Evolutionary conservation across 2,329 filamentous ascomycete species (phyloP).

Genomic region (Arthrobotrys pseudoclavata): DNA sequence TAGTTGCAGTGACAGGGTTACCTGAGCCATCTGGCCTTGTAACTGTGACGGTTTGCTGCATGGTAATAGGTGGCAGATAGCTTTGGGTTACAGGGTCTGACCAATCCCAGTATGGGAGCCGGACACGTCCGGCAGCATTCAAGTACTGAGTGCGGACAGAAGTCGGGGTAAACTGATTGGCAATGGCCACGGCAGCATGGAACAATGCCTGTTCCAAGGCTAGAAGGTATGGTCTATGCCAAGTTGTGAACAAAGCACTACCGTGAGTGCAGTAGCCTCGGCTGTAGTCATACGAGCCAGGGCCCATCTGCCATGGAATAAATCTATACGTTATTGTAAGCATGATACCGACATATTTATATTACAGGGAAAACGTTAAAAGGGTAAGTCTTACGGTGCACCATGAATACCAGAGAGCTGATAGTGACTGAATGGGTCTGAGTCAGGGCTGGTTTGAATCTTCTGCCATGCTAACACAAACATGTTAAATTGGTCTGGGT

Average conservation of each 20-base stretch:
- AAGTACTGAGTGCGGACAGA: conserved; percentile 58
- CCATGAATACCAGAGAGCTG: conserved; percentile 61
- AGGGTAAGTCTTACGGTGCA: conserved; percentile 52
- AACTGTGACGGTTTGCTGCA: conserved; percentile 46
- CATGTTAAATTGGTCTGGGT: conserved; percentile 61
- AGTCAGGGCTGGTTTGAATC: conserved; percentile 60
- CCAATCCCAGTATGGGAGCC: conserved; percentile 60
- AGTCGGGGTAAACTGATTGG: conserved; percentile 57
- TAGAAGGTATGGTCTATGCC: conserved; percentile 64
- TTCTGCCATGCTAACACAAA: conserved; percentile 60
- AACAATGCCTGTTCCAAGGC: conserved; percentile 61
- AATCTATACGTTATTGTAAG: conserved; percentile 30
- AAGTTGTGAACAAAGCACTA: conserved; percentile 63
- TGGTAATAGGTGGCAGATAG: conserved; percentile 53
- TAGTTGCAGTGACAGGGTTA: conserved; percentile 41
- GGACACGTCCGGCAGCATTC: conserved; percentile 47
- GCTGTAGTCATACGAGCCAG: conserved; percentile 32
- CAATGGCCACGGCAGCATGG: conserved; percentile 59
- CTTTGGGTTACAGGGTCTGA: conserved; percentile 53
- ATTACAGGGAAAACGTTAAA: not conserved
- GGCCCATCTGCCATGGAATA: conserved; percentile 55
- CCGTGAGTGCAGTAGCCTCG: conserved; percentile 64
- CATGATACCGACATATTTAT: not conserved
- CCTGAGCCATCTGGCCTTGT: conserved; percentile 42
- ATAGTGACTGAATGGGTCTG: conserved; percentile 59